Percentiles rank a stretch among this genome's conserved stretches.
Conservation (phyloP, 164 flowering plant genomes). For the Dillenia suffruticosa region DNA sequence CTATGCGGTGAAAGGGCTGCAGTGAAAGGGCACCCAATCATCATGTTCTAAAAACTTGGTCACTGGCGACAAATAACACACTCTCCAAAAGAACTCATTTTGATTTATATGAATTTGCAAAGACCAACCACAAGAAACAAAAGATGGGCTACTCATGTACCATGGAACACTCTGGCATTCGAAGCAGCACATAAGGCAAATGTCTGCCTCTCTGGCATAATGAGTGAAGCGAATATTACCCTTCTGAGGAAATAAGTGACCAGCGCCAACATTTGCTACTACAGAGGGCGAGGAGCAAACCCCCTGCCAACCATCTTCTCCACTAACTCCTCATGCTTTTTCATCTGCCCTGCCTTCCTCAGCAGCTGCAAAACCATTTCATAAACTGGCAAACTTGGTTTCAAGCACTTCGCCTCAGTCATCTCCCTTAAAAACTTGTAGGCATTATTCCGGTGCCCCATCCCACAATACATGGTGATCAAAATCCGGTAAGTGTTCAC, state of each 20-base stretch:
- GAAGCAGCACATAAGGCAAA: too few relatives aligned
- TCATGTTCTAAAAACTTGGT: too few relatives aligned
- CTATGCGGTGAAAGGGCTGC: too few relatives aligned
- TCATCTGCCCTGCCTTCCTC: constrained; percentile 77
- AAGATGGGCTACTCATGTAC: too few relatives aligned
- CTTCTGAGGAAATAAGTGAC: background rate
- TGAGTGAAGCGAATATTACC: too few relatives aligned
- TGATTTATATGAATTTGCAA: too few relatives aligned
- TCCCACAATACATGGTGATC: constrained; percentile 64
- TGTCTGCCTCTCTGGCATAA: too few relatives aligned
- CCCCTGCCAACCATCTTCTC: constrained; percentile 88
- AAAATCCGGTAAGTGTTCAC: constrained; percentile 69
- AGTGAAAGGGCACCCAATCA: too few relatives aligned
- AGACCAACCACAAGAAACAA: too few relatives aligned
- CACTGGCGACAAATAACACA: too few relatives aligned
- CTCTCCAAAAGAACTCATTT: too few relatives aligned
- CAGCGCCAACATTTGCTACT: constrained; percentile 7
- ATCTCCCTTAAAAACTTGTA: constrained; percentile 72
- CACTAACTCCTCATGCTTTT: constrained; percentile 91
- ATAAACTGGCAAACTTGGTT: constrained; percentile 50
- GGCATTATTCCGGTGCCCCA: constrained; percentile 88
- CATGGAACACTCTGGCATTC: too few relatives aligned
- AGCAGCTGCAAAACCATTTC: constrained; percentile 67
- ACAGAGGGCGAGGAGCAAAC: constrained; percentile 65
- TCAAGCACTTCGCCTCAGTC: constrained; percentile 85